Evolutionary conservation across 257 asterid species (phyloP), one percentile per base, ranked within the genome.

Genomic region (Penstemon newberryi): DNA sequence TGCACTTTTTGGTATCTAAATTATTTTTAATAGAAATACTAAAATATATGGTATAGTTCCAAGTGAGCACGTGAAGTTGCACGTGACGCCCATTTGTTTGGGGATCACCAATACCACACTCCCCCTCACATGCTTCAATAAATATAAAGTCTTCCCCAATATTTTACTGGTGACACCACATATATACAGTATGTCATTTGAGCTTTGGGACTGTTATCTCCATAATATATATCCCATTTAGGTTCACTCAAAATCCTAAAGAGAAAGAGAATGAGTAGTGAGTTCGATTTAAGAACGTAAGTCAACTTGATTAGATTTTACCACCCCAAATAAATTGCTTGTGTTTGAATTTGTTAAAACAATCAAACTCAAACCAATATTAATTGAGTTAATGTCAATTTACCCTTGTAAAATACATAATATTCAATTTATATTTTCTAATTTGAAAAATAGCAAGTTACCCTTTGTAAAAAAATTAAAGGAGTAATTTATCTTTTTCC

Each of bases 71-170:
- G 87, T 83, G 92, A 78, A n/a, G 60, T 6, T 58, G 84, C 87
- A 87, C 89, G 89, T 87, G 87, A 80, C 60, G 82, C 44, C 67
- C 82, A 78, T 74, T 77, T 78, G 84, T 78, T 75, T 78, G 67
- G 88, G 91, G 92, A 82, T 85, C 88, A 83, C 73, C 73, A 79
- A 18, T 15, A 49, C 68, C 73, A 65, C 84, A 66, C 77, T 52
- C 79, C 53, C 69, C 54, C 80, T 75, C 92, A 83, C 95, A 83
- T 83, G 89, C 81, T 69, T 73, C 81, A 65, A 76, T 76, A 70
- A 70, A 70, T 77, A 79, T 40, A 37, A 50, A 66, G 50, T 77
- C 55, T 38, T 19, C 56, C 60, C 70, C 72, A 12, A 13, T 60
- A 62, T 41, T 68, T 64, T 10, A 60, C 73, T 39, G 45, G 59